A percentile compares a stretch with the other conserved stretches of the same genome.
Evolutionary conservation across 192 early-diverging fungal species (phyloP).

Genomic region (Coemansia sp.): DNA sequence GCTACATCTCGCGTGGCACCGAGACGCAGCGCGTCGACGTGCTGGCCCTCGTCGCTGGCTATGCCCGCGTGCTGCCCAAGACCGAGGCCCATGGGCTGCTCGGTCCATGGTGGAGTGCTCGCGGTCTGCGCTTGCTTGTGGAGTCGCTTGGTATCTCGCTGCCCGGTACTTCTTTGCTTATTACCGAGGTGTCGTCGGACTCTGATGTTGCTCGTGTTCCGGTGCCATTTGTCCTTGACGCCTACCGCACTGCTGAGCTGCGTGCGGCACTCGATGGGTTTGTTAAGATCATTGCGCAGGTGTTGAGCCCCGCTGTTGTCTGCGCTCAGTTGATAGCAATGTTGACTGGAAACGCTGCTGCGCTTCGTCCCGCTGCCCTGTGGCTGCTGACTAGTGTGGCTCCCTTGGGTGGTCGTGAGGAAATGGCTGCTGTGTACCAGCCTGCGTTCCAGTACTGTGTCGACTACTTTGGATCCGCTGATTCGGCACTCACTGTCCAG

Average conservation of each 20-base stretch:
- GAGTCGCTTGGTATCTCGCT: conserved; percentile 29
- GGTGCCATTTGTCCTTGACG: conserved; percentile 27
- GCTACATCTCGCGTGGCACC: conserved; percentile 18
- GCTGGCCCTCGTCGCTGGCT: conserved; percentile 21
- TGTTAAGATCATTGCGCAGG: conserved; percentile 4
- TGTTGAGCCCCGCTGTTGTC: conserved; percentile 9
- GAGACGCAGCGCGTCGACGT: conserved; percentile 31
- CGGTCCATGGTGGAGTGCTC: conserved; percentile 32
- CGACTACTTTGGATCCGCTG: conserved; percentile 10
- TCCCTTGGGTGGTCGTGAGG: background rate
- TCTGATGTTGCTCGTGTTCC: background rate
- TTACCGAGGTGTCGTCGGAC: conserved; percentile 15
- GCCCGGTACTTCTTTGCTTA: conserved; percentile 41
- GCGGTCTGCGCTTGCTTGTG: conserved; percentile 28
- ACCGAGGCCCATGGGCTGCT: conserved; percentile 14
- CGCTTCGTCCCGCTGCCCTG: conserved; percentile 14
- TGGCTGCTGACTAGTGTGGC: conserved; percentile 34
- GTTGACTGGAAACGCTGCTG: background rate
- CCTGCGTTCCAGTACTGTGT: conserved; percentile 35
- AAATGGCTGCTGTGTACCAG: conserved; percentile 10
- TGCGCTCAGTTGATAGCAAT: conserved; percentile 27
- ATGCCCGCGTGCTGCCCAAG: conserved; percentile 17
- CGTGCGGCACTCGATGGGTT: conserved; percentile 22
- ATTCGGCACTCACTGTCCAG: background rate
- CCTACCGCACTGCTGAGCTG: conserved; percentile 20